Conservation (phyloP, 129 eudicot species). For the Arctium minus region DNA sequence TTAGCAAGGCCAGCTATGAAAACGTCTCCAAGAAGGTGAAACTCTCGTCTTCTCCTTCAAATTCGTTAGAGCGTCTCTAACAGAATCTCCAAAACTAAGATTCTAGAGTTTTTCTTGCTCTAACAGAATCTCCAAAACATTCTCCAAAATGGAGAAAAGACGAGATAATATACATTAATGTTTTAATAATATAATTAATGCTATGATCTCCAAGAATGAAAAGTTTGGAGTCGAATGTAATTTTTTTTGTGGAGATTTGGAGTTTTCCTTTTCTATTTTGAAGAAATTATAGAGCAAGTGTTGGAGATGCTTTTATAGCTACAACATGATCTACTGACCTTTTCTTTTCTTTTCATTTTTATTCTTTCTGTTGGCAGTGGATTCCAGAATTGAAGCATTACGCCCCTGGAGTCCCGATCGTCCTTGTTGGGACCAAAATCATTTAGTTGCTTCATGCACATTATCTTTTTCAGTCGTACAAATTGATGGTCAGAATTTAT, state of each 20-base stretch:
- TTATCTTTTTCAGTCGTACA: not conserved
- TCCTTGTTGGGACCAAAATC: slow-evolving; percentile 55
- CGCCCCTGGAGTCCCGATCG: slow-evolving; percentile 55
- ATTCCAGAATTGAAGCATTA: slow-evolving; percentile 56
- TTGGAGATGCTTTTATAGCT: not conserved
- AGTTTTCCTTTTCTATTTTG: not conserved
- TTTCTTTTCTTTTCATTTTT: not conserved
- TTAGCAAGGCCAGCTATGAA: slow-evolving; percentile 59
- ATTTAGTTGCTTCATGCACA: slow-evolving; percentile 26
- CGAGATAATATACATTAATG: too few relatives aligned
- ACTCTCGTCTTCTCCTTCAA: not conserved
- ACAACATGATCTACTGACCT: not conserved
- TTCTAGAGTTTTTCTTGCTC: too few relatives aligned
- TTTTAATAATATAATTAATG: too few relatives aligned
- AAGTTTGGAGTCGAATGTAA: not conserved
- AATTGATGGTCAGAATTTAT: not conserved
- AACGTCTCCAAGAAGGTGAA: slow-evolving; percentile 49
- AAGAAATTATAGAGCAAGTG: too few relatives aligned
- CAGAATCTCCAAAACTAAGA: not conserved
- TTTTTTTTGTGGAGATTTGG: not conserved
- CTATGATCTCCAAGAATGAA: not conserved
- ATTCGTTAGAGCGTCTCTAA: not conserved
- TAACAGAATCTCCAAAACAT: too few relatives aligned
- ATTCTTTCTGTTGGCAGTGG: slow-evolving; percentile 36
- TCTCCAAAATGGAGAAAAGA: not conserved